phyloP scores from a whole-genome alignment of 2,329 filamentous ascomycete species.

The Apiospora aurea region DNA sequence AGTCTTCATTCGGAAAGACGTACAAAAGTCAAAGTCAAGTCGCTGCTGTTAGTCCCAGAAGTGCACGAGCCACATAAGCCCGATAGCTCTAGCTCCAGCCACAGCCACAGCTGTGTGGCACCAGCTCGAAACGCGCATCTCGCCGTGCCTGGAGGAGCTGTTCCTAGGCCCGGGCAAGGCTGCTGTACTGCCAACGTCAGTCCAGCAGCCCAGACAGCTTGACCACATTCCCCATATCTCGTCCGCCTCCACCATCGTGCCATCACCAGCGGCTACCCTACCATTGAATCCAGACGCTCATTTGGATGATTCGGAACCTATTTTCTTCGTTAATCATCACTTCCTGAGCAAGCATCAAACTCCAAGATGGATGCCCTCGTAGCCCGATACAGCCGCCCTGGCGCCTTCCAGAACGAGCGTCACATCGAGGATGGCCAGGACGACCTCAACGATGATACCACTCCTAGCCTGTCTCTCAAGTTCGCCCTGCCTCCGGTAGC shows the following conservation, averaged over 20 bases:
- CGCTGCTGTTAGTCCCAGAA: not conserved
- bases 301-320: not conserved
- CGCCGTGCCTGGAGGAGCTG: conserved; percentile 8
- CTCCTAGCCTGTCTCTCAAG: conserved; percentile 83
- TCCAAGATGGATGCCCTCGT: conserved; percentile 89
- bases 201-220: conserved; percentile 6
- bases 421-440: conserved; percentile 76
- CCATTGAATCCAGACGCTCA: not conserved
- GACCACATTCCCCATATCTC: conserved; percentile 19
- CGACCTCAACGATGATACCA: conserved; percentile 72
- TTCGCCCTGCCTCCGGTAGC: conserved; percentile 94
- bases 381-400: conserved; percentile 85
- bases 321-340: not conserved
- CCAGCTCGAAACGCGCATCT: conserved; percentile 13
- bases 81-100: too few relatives aligned
- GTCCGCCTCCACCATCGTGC: not conserved
- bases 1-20: not conserved
- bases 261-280: not conserved
- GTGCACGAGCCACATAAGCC: not conserved
- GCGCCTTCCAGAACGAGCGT: conserved; percentile 74
- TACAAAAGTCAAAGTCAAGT: not conserved
- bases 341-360: not conserved
- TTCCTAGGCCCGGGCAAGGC: conserved; percentile 15
- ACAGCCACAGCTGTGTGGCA: conserved; percentile 13
- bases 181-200: conserved; percentile 16